A percentile compares a stretch with the other conserved stretches of the same genome.
Conservation (phyloP, 495 filamentous ascomycete species). For the Neurospora sp. region DNA sequence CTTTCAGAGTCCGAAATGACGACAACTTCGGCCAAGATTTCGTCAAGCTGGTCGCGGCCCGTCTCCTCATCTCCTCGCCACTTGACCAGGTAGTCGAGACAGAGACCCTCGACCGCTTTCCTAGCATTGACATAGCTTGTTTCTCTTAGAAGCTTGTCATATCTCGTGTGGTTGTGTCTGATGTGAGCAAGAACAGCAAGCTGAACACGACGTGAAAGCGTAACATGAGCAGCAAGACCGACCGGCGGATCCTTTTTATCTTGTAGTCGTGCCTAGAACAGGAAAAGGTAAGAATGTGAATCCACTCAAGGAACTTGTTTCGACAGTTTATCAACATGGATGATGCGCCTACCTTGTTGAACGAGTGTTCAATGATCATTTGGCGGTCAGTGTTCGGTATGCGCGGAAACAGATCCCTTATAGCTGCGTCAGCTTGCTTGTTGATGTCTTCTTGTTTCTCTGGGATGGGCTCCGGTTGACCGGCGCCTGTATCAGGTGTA, state of each 20-base stretch:
- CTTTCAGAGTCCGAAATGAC: slow-evolving; percentile 75
- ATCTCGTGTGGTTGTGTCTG: slow-evolving; percentile 75
- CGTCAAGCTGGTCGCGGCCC: slow-evolving; percentile 62
- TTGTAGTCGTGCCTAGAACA: slow-evolving; percentile 3
- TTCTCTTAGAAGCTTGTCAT: slow-evolving; percentile 64
- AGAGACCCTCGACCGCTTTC: slow-evolving; percentile 56
- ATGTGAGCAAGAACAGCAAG: slow-evolving; percentile 81
- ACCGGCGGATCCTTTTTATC: slow-evolving; percentile 42
- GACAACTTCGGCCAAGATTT: slow-evolving; percentile 72
- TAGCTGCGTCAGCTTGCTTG: slow-evolving; percentile 59
- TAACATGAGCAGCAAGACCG: slow-evolving; percentile 55
- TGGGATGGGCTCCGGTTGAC: slow-evolving; percentile 41
- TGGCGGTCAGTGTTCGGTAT: slow-evolving; percentile 73
- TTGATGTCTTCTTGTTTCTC: slow-evolving; percentile 55
- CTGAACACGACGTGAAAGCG: slow-evolving; percentile 65
- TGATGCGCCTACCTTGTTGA: slow-evolving; percentile 55
- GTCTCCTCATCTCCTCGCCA: slow-evolving; percentile 85
- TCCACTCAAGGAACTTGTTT: neutral
- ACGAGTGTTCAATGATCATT: slow-evolving; percentile 70
- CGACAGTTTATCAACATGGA: neutral
- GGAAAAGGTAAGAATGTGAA: slow-evolving; percentile 3
- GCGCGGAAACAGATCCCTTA: slow-evolving; percentile 76
- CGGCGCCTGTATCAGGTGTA: slow-evolving; percentile 11
- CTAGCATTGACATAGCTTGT: slow-evolving; percentile 60
- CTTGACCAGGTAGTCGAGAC: slow-evolving; percentile 62